Conservation (phyloP, 768 basidiomycete species). For the Naganishia randhawae region DNA sequence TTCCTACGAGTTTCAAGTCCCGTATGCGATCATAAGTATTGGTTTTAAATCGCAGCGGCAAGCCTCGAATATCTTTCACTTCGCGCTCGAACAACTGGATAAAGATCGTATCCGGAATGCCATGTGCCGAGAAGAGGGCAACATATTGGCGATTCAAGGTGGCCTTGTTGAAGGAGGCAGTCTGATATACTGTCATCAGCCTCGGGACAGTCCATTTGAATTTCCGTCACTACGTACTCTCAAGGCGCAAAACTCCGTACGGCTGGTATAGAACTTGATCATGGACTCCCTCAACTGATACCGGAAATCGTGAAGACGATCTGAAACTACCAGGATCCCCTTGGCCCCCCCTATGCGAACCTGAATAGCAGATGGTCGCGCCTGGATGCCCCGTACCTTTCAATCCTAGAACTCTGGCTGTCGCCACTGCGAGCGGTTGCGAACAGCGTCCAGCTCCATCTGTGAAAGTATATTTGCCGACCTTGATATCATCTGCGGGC, state of each 20-base stretch:
- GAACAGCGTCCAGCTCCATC: constrained; percentile 48
- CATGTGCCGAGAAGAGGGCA: constrained; percentile 45
- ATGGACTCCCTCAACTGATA: constrained; percentile 41
- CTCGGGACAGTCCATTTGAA: background rate
- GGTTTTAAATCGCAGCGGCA: constrained; percentile 33
- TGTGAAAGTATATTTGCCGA: constrained; percentile 36
- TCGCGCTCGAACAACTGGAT: constrained; percentile 40
- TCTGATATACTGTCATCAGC: background rate
- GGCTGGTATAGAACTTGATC: constrained; percentile 42
- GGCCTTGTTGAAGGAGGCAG: constrained; percentile 25
- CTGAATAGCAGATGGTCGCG: constrained; percentile 45
- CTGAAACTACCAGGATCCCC: constrained; percentile 45
- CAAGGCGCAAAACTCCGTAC: constrained; percentile 44
- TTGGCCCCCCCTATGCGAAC: constrained; percentile 48
- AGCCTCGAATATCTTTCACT: constrained; percentile 38
- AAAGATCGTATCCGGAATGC: constrained; percentile 39
- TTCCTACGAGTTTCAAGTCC: constrained; percentile 34
- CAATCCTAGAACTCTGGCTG: constrained; percentile 41
- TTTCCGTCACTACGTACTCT: constrained; percentile 35
- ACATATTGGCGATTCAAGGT: constrained; percentile 50
- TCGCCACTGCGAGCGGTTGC: constrained; percentile 35
- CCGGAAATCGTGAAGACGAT: constrained; percentile 31
- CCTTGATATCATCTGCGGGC: background rate
- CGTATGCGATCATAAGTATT: constrained; percentile 28
- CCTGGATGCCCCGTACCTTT: constrained; percentile 35